Conservation (phyloP, 768 basidiomycete genomes). For the Boletus coccyginus region DNA sequence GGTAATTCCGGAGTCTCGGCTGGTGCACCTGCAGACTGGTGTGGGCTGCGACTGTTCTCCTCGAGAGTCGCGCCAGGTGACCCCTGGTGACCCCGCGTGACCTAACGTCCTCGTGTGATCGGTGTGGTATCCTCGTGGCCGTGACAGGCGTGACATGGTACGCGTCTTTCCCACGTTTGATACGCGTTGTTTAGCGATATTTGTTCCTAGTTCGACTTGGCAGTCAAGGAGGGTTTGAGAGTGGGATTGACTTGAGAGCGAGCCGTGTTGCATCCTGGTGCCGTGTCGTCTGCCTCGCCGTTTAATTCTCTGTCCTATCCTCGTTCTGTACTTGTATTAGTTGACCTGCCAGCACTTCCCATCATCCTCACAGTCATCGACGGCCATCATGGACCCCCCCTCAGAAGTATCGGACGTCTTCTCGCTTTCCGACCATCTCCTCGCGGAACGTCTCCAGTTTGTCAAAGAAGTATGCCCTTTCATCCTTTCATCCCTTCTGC, state of each 20-base stretch:
- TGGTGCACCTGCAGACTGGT: conserved; percentile 3
- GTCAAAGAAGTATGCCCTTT: conserved; percentile 60
- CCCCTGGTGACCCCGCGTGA: no score
- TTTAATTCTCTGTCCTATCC: background rate
- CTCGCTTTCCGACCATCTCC: conserved; percentile 68
- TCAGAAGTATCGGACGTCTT: conserved; percentile 53
- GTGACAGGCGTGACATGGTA: conserved; percentile 1
- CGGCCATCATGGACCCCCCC: conserved; percentile 23
- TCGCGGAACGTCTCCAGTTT: conserved; percentile 70
- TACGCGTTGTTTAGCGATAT: conserved; percentile 32
- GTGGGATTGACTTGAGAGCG: background rate
- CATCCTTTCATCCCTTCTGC: background rate
- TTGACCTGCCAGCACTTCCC: background rate
- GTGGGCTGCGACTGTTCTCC: no score
- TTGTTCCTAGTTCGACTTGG: conserved; percentile 26
- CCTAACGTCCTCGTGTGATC: conserved; percentile 4
- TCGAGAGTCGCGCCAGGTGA: no score
- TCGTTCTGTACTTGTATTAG: conserved; percentile 26
- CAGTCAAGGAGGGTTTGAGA: background rate
- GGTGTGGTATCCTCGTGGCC: conserved; percentile 14
- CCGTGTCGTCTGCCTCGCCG: background rate
- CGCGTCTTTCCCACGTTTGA: conserved; percentile 24
- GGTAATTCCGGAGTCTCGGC: conserved; percentile 38
- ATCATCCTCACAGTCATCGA: background rate
- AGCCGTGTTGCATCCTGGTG: background rate